Base-by-base conservation (phyloP, 1,139 yeast species). In the Yamadazyma spencermartinsiae region DNA sequence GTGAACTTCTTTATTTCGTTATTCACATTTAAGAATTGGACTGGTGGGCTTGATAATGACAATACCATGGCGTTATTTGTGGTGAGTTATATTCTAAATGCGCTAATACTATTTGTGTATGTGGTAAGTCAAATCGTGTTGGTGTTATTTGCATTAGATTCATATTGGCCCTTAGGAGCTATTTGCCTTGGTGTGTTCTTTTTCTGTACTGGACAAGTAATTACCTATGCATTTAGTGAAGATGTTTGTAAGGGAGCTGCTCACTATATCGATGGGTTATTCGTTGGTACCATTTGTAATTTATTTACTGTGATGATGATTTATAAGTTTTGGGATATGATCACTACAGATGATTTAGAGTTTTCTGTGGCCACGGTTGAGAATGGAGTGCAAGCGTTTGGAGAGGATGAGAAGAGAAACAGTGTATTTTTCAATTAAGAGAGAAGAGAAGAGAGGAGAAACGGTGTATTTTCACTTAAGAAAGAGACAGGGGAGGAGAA, bases 251-350 rank as follows among this genome's bases (percentile, higher is more conserved):
- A 67, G 33, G 76, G 81, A 15, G 80, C 86, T 33, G 78, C 82
- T 34, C 98, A 92, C 61, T 92, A 90, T 58, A 72, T 89, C 19
- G 98, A 92, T 54, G 98, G 98, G 1, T 63, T 88, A 24, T 85
- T 90, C 58, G 86, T 90, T 55, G 95, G 90, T 17, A 76, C 94
- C 24, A 54, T 87, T 33, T 80, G 95, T 55, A 87, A 86, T 57
- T 60, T 88, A 36, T 86, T 88, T 54, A 76, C 95, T 6, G 68
- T 85, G 40, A 89, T 92, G 96, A 90, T 92, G 98, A 72, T 90
- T 40, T 90, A 89, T 69, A 90, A 92, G 63, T 87, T 82, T 52
- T 92, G 98, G 97, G 97, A 90, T 55, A 86, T 88, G 79, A 84
- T 92, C 39, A 92, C 98, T n/a, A 80, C 82, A 43, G 98, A 92